Percentiles rank a stretch among this genome's conserved stretches.
Evolutionary conservation across 2,329 filamentous ascomycete genomes (phyloP).

Genomic region (Pseudogymnoascus sp.): DNA sequence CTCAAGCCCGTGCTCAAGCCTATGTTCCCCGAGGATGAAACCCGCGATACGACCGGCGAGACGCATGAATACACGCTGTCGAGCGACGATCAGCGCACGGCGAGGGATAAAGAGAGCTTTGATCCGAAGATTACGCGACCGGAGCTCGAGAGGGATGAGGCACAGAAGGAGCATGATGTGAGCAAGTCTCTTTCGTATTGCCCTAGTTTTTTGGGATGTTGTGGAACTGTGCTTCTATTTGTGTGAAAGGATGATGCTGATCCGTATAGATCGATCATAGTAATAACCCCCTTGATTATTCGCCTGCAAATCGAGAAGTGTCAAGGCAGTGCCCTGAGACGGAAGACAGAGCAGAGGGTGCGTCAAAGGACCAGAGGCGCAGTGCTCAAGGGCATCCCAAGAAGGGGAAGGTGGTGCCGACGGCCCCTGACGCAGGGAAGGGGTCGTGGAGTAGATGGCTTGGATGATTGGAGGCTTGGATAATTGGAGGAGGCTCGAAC

Average conservation of each 20-base stretch:
- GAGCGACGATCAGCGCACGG: not conserved
- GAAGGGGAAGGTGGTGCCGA: slow-evolving; percentile 6
- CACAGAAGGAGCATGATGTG: not conserved
- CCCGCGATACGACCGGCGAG: not conserved
- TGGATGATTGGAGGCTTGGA: not conserved
- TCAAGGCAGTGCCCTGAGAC: not conserved
- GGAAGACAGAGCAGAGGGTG: not conserved
- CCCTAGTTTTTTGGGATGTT: not conserved
- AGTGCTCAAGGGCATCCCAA: slow-evolving; percentile 1
- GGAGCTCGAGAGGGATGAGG: not conserved
- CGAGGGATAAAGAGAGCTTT: not conserved
- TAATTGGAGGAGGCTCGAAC: not conserved
- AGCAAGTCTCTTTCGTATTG: not conserved
- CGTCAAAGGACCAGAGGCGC: not conserved
- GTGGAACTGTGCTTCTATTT: not conserved
- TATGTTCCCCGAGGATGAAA: not conserved
- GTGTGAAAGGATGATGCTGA: not conserved
- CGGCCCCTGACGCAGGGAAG: not conserved
- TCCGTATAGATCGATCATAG: not conserved
- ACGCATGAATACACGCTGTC: slow-evolving; percentile 3
- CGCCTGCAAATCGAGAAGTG: slow-evolving; percentile 1
- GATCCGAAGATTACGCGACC: not conserved
- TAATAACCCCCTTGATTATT: not conserved
- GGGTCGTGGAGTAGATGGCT: not conserved
- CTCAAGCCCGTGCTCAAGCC: not conserved